Evolutionary conservation across 2,329 filamentous ascomycete genomes (phyloP), one percentile per base, ranked within the genome.

Genomic region (Mycosphaerella arachidis): DNA sequence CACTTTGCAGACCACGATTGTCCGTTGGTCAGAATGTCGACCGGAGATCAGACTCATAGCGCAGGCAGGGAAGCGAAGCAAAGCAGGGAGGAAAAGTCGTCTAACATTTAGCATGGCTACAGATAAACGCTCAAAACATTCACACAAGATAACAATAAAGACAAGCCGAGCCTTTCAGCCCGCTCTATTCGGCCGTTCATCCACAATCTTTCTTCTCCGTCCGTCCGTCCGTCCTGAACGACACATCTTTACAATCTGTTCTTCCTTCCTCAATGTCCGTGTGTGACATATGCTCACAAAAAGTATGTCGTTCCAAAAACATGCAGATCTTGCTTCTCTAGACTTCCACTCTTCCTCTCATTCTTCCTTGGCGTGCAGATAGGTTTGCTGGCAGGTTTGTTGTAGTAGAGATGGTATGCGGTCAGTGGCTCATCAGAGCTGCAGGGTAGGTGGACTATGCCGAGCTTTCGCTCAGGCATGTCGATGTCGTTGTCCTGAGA

Each of bases 331-430:
- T 37, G 46, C 54, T 5, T 56, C 35, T 31, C 10, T 29, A 57
- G 48, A 30, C 52, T 48, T 10, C 50, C 53, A 35, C 35, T 55
- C 46, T 46, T 54, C 45, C 45, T 55, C 53, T 53, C 50, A 18
- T 33, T 20, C 20, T 30, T n/a, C 10, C 16, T 37, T 35, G 51
- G 51, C 30, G 48, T 52, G 27, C 33, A 37, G 33, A 16, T 53
- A 18, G 31, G 20, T n/a, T 10, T 20, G 51, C 37, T 27, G n/a
- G 51, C 37, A 20, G 48, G 53, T 10, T 18, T 55, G 29, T 24
- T 45, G 52, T 33, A 24, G 48, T 58, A 67, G 64, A 52, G 65
- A 67, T 63, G 55, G 63, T 67, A 64, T 67, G 31, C 65, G 65
- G 65, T 67, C 65, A 67, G 65, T 66, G 63, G 55, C 57, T 64